A percentile compares a stretch with the other conserved stretches of the same genome.
Conservation (phyloP, 139 green algal genomes). For the Bryopsis sp. region DNA sequence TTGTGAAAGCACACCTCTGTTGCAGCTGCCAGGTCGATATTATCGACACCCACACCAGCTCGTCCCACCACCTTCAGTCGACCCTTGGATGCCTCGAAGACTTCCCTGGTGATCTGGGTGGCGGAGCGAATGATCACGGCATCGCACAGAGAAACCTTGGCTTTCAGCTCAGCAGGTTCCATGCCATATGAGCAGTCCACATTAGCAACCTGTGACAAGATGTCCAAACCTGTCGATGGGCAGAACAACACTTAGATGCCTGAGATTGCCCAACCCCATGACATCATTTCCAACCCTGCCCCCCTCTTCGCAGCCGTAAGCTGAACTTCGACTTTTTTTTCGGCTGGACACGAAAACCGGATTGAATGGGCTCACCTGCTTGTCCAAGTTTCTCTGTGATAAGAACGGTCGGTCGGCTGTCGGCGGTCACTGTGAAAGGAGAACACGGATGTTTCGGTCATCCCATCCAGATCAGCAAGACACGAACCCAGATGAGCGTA, state of each 20-base stretch:
- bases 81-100: conserved; percentile 86
- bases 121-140: conserved; percentile 85
- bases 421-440: conserved; percentile 18
- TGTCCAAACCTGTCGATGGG: conserved; percentile 50
- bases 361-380: conserved; percentile 31
- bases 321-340: conserved; percentile 10
- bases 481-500: too few relatives aligned
- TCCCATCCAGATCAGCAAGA: too few relatives aligned
- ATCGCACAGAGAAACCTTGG: conserved; percentile 61
- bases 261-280: neutral
- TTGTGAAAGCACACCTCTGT: conserved; percentile 76
- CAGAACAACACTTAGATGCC: neutral
- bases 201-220: conserved; percentile 65
- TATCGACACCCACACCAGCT: conserved; percentile 92
- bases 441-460: too few relatives aligned
- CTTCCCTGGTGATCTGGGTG: conserved; percentile 80
- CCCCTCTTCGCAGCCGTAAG: neutral
- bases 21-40: conserved; percentile 87
- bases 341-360: neutral
- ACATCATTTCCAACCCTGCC: conserved; percentile 4
- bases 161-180: conserved; percentile 61
- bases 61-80: conserved; percentile 91
- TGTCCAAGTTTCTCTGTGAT: conserved; percentile 87
- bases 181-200: conserved; percentile 64
- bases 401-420: conserved; percentile 58